phyloP scores from a whole-genome alignment of 179 eudicot species.

The Silene noctiflora region DNA sequence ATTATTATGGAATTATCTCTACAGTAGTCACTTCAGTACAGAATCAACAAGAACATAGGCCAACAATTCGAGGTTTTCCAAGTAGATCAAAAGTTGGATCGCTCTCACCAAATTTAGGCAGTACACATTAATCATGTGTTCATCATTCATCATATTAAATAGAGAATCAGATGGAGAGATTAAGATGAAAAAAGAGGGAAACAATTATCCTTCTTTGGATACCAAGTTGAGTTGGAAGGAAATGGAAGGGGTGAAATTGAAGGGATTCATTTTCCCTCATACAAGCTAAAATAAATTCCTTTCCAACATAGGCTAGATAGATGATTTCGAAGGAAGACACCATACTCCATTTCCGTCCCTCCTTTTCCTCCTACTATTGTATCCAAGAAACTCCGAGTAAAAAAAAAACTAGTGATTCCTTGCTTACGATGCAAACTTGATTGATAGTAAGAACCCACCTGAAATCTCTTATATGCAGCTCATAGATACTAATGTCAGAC shows the following conservation, averaged over 20 bases:
- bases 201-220: background rate
- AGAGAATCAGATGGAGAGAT: background rate
- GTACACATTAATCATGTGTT: background rate
- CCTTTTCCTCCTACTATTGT: too few relatives aligned
- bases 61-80: background rate
- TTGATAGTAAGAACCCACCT: conserved; percentile 43
- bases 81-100: background rate
- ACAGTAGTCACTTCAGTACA: background rate
- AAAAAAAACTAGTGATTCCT: background rate
- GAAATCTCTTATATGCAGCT: conserved; percentile 94
- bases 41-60: background rate
- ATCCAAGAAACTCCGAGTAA: background rate
- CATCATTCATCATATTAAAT: background rate
- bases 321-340: too few relatives aligned
- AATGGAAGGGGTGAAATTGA: background rate
- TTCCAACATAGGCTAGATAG: too few relatives aligned
- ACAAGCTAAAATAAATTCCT: too few relatives aligned
- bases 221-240: background rate
- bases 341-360: too few relatives aligned
- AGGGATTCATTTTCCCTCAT: background rate
- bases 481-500: conserved; percentile 86
- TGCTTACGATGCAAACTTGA: background rate
- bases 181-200: background rate
- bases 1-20: too few relatives aligned
- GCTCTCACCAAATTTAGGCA: background rate